Evolutionary conservation across 164 flowering plant species (phyloP), one percentile per base, ranked within the genome.

Genomic region (Sedum album): DNA sequence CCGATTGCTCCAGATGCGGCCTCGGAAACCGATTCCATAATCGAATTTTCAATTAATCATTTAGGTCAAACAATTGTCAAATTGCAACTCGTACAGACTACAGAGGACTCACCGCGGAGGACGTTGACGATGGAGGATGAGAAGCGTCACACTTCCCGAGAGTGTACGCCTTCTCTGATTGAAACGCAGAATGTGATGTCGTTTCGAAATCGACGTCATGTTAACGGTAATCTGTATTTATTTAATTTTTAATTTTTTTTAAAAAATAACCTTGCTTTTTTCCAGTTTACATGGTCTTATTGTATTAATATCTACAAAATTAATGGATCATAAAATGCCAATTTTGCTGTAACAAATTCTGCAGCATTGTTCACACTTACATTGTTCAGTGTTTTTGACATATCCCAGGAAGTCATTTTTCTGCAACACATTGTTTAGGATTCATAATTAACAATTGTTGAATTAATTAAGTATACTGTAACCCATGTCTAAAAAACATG

Each of bases 1-100:
- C 87, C 87, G 33, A 84, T 64, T 21, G 85, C 81, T 35, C 85
- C 84, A 1, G 88, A 79, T 15, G 84, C 76, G 17, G 88, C 87
- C 71, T 84, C 87, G 57, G 79, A 69, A 41, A 84, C 31, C 3
- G 84, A 82, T 51, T 84, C 85, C 71, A 80, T 26, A 73, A 75
- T 81, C 46, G 28, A 53, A 46, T 26, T 18, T 15, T 67, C 60
- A 20, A 10, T n/a, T 51, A 21, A 51, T 51, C 57, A 51, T 51
- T 51, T 51, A 20, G 51, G 5, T 17, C n/a, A 46, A 46, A 17
- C 51, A 17, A 15, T 46, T n/a, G n/a, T n/a, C n/a, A n/a, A n/a
- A n/a, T n/a, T 17, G 51, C 51, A 46, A 46, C 46, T 8, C 1
- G 1, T 21, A 21, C 28, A n/a, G n/a, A n/a, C n/a, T n/a, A n/a